Percentiles rank a stretch among this genome's conserved stretches.
Conservation (phyloP, 2,329 filamentous ascomycete genomes). For the Rhinocladiella mackenziei region DNA sequence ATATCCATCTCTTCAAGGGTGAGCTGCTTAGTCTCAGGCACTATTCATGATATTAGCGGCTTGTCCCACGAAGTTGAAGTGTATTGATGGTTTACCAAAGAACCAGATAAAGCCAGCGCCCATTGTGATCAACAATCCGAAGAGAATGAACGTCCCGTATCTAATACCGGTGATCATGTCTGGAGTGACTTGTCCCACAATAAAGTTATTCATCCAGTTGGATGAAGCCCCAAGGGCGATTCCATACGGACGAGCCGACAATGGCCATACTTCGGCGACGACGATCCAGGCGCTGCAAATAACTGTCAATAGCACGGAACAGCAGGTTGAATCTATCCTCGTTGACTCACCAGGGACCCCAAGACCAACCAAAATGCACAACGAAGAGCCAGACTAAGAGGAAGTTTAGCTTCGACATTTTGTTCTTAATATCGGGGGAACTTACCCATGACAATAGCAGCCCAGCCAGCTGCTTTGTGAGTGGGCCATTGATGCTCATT, state of each 20-base stretch:
- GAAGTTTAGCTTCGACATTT: not conserved
- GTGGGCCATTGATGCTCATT: conserved; percentile 57
- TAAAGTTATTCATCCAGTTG: conserved; percentile 47
- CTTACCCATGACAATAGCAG: conserved; percentile 47
- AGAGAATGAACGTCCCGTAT: conserved; percentile 70
- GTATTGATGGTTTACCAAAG: conserved; percentile 28
- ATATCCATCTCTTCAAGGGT: conserved; percentile 35
- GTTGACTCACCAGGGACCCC: conserved; percentile 41
- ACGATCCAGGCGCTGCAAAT: conserved; percentile 63
- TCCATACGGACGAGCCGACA: conserved; percentile 66
- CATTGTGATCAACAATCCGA: conserved; percentile 57
- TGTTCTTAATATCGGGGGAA: not conserved
- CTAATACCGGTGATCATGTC: conserved; percentile 61
- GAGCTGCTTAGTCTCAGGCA: conserved; percentile 34
- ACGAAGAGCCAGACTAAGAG: conserved; percentile 62
- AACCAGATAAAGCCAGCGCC: conserved; percentile 29
- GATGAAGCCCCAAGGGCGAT: conserved; percentile 63
- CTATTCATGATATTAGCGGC: too few species aligned
- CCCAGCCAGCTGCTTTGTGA: conserved; percentile 65
- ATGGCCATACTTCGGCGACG: conserved; percentile 69
- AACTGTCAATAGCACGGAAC: not conserved
- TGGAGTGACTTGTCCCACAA: conserved; percentile 38
- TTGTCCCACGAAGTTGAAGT: too few species aligned
- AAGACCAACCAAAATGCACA: conserved; percentile 69
- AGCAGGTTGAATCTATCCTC: not conserved